Evolutionary conservation across 2,329 filamentous ascomycete genomes (phyloP), one percentile per base, ranked within the genome.

Genomic region (Fusarium protoensiforme): DNA sequence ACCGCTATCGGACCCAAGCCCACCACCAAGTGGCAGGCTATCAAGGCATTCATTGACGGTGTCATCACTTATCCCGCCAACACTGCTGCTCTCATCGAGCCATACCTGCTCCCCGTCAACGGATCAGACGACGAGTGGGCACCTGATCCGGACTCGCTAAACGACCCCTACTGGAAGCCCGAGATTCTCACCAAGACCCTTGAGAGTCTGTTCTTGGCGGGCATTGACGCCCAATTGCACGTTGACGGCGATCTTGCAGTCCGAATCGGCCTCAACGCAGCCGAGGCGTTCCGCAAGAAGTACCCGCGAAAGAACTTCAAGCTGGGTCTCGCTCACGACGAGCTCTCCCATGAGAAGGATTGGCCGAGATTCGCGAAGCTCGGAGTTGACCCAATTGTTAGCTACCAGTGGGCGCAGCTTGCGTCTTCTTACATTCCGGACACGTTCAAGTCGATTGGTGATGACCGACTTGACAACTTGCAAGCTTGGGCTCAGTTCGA

Each of bases 21-120:
- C 1, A 63, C 73, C 0, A 67, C 79, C 1, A 79, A 79, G 46
- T 79, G 76, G 75, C 78, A 79, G 29, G 74, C 78, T 2, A 64
- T 79, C 65, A 79, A 79, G 69, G 72, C 74, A 2, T 79, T 75
- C 9, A 67, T 79, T 20, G 78, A 79, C 11, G 77, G 77, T 4
- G 75, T 79, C 41, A 79, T 79, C 10, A 73, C 74, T 0, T 79
- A 79, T 39, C 77, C 78, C 1, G 70, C 77, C 29, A 79, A 78
- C 31, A 79, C 78, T 0, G 78, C 76, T 1, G 77, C 76, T 7
- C 61, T 79, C 2, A 74, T 79, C 14, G 76, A 79, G 22, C 78
- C 78, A 0, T 79, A 79, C 38, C 72, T 72, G 66, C 53, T 61
- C 0, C 76, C 75, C 1, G 64, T 76, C 57, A 69, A 74, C 29